Evolutionary conservation across 1,284 basidiomycete genomes (phyloP), one percentile per base, ranked within the genome.

Genomic region (Sporisorium graminicola): DNA sequence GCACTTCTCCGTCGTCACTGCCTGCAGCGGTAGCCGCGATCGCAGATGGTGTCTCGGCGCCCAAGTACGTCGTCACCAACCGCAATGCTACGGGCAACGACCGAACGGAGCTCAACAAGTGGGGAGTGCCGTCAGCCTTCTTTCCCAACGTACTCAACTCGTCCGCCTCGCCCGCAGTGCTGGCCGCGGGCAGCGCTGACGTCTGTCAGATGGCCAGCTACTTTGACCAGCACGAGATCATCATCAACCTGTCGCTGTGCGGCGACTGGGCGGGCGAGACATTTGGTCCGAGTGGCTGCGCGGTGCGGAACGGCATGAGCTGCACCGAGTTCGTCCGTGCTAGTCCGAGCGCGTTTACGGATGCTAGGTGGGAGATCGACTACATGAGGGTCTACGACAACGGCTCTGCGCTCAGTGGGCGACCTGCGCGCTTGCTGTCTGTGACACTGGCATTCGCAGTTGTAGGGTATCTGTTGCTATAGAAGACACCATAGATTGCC

Each of bases 331-430:
- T 68, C 59, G 78, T 79, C 1, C 57, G 74, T 3, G 73, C 74
- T 35, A 68, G 80, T 35, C 78, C 80, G 0, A 31, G 51, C 5
- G 65, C 74, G 0, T 79, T 82, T 29, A 56, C 33, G 6, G 65
- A 82, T 42, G 79, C 81, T 5, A 63, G 80, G 9, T 83, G 74
- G 73, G 80, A 83, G 53, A 67, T 83, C 35, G 80, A 83, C 46
- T 82, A 79, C 49, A 37, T 83, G 18, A 66, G 78, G 22, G 62
- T 81, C 18, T 83, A 83, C 58, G 71, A 63, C 63, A 57, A 66
- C 40, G 58, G 35, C 9, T 42, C 68, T 22, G 22, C 22, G 16
- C 26, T 29, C 20, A 59, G 14, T 13, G 42, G 42, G 10, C 52
- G 50, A 40, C 47, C 61, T 14, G 58, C 51, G 10, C 10, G 14